phyloP scores from a whole-genome alignment of 2,329 filamentous ascomycete genomes.

The Onygenales sp. region DNA sequence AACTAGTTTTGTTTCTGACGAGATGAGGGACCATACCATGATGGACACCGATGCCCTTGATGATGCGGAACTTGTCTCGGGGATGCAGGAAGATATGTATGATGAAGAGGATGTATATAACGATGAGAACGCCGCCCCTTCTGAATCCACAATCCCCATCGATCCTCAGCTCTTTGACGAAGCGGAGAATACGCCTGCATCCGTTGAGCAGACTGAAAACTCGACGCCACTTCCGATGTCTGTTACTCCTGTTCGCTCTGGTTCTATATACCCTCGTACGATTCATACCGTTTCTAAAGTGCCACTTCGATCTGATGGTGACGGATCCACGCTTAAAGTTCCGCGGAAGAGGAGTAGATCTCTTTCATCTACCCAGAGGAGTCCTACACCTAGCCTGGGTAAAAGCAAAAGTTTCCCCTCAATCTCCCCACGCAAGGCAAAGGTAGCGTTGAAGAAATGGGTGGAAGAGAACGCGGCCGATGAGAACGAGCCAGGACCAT shows the following conservation, averaged over 20 bases:
- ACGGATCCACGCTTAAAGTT: conserved; percentile 37
- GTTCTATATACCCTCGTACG: conserved; percentile 39
- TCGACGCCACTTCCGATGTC: conserved; percentile 25
- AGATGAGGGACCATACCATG: conserved; percentile 9
- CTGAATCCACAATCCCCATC: conserved; percentile 13
- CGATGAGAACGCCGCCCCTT: conserved; percentile 48
- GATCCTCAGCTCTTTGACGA: conserved; percentile 14
- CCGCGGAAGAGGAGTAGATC: conserved; percentile 42
- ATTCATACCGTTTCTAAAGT: conserved; percentile 70
- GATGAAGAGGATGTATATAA: conserved; percentile 47
- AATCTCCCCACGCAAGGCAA: conserved; percentile 17
- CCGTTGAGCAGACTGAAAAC: conserved; percentile 15
- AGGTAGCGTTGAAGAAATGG: conserved; percentile 7
- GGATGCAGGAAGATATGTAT: conserved; percentile 6
- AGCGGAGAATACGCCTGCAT: conserved; percentile 15
- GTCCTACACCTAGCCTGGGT: conserved; percentile 21
- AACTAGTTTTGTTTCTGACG: conserved; percentile 19
- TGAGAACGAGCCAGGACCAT: background rate
- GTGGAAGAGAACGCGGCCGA: background rate
- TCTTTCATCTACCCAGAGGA: conserved; percentile 38
- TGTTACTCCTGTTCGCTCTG: conserved; percentile 46
- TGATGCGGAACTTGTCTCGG: conserved; percentile 4
- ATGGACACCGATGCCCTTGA: conserved; percentile 7
- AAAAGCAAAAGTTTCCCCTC: conserved; percentile 15
- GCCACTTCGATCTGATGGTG: conserved; percentile 58